Evolutionary conservation across 345 rosid genomes (phyloP).

Genomic region (Euphorbia lathyris): DNA sequence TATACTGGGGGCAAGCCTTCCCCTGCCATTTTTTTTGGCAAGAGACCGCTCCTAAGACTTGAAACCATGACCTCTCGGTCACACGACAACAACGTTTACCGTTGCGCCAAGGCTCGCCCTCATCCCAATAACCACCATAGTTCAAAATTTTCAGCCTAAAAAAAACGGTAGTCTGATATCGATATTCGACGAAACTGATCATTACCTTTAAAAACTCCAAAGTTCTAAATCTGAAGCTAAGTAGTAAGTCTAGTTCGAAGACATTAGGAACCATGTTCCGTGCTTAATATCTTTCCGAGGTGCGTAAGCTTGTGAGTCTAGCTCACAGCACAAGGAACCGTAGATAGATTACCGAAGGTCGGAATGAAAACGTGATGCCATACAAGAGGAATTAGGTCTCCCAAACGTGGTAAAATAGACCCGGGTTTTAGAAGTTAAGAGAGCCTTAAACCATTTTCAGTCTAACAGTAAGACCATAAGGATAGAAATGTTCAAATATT

Average conservation of each 20-base stretch:
- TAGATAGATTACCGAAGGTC: background rate
- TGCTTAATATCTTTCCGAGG: background rate
- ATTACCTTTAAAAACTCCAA: background rate
- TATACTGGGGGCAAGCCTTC: too few relatives aligned
- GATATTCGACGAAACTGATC: background rate
- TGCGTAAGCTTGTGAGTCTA: background rate
- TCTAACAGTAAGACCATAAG: background rate
- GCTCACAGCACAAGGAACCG: background rate
- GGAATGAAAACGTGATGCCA: background rate
- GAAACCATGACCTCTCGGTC: too few relatives aligned
- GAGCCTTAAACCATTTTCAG: constrained; percentile 4
- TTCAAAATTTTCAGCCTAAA: background rate
- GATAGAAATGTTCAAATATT: background rate
- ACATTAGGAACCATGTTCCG: background rate
- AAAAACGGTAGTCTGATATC: background rate
- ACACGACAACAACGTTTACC: too few relatives aligned
- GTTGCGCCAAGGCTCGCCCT: too few relatives aligned
- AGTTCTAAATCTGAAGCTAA: background rate
- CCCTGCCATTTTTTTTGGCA: too few relatives aligned
- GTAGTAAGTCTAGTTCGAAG: background rate
- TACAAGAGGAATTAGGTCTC: background rate
- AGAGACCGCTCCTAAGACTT: too few relatives aligned
- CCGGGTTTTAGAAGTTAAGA: background rate
- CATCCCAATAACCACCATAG: background rate
- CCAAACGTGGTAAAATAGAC: background rate